Percentiles rank a stretch among this genome's conserved stretches.
Evolutionary conservation across 805 yeast genomes (phyloP).

Genomic region (Wickerhamomyces mucosus): DNA sequence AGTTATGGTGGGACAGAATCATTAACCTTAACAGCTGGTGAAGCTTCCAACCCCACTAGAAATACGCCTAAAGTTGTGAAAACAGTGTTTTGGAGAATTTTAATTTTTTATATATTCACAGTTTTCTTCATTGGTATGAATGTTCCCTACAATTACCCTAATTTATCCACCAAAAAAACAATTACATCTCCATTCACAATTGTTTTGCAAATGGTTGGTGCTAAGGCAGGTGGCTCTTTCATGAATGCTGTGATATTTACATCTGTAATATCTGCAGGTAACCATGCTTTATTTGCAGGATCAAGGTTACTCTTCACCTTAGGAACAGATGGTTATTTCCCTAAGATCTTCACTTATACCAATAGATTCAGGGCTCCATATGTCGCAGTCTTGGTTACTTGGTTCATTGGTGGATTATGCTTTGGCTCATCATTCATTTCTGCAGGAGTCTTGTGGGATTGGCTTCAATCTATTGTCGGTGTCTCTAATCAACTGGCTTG

Average conservation of each 20-base stretch:
- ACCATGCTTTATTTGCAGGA: constrained; percentile 45
- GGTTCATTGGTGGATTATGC: constrained; percentile 47
- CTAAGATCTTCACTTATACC: constrained; percentile 31
- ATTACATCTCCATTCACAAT: constrained; percentile 59
- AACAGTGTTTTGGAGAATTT: constrained; percentile 46
- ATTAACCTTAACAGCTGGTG: constrained; percentile 49
- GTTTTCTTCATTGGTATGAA: constrained; percentile 39
- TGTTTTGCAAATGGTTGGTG: constrained; percentile 57
- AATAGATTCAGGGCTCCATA: constrained; percentile 39
- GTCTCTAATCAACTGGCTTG: constrained; percentile 44
- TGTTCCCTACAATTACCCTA: constrained; percentile 42
- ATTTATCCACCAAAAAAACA: constrained; percentile 44
- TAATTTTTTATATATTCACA: constrained; percentile 38
- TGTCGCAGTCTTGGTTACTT: constrained; percentile 39
- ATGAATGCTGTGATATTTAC: constrained; percentile 52
- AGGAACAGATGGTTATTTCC: constrained; percentile 42
- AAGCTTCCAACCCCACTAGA: constrained; percentile 41
- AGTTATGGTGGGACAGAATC: constrained; percentile 52
- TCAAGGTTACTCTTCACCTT: constrained; percentile 45
- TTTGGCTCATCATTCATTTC: constrained; percentile 51
- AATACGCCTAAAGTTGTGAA: constrained; percentile 45
- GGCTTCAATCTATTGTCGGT: constrained; percentile 45
- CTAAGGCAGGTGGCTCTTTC: constrained; percentile 47
- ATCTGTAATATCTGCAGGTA: constrained; percentile 41
- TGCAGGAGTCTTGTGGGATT: constrained; percentile 42